Conservation (phyloP, 257 asterid genomes). For the Solanum arcanum region DNA sequence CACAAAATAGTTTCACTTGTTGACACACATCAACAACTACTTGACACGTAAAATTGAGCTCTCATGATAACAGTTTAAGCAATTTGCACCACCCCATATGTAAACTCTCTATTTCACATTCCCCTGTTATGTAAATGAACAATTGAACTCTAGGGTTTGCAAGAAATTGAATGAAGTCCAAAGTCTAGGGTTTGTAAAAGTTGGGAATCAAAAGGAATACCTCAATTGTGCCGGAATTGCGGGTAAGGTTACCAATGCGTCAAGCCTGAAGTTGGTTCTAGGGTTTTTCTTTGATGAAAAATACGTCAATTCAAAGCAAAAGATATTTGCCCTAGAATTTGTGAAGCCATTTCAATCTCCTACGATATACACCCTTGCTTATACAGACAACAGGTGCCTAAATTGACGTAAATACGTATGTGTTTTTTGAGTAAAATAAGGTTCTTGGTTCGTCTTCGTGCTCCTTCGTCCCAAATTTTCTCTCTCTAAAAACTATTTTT, state of each 20-base stretch:
- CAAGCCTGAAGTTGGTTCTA: conserved; percentile 11
- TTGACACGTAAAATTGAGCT: neutral
- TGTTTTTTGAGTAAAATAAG: conserved; percentile 3
- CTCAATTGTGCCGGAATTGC: conserved; percentile 30
- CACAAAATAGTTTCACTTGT: conserved; percentile 4
- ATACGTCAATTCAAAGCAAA: conserved; percentile 32
- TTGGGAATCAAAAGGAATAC: conserved; percentile 11
- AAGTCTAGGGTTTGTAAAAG: conserved; percentile 30
- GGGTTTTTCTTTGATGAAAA: conserved; percentile 36
- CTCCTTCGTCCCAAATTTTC: neutral
- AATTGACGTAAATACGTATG: neutral
- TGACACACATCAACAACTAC: neutral
- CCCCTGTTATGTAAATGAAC: conserved; percentile 8
- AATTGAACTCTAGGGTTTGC: conserved; percentile 20
- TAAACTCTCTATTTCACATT: conserved; percentile 6
- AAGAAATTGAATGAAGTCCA: conserved; percentile 10
- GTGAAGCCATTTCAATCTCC: neutral
- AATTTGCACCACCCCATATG: conserved; percentile 24
- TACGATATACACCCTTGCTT: neutral
- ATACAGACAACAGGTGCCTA: neutral
- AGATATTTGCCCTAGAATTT: conserved; percentile 1
- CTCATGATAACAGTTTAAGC: conserved; percentile 20
- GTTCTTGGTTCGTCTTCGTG: conserved; percentile 8
- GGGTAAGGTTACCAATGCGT: conserved; percentile 7
- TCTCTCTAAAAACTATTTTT: neutral